Evolutionary conservation across 208 protist species (phyloP), one percentile per base, ranked within the genome.

Genomic region (Acanthamoeba triangularis): DNA sequence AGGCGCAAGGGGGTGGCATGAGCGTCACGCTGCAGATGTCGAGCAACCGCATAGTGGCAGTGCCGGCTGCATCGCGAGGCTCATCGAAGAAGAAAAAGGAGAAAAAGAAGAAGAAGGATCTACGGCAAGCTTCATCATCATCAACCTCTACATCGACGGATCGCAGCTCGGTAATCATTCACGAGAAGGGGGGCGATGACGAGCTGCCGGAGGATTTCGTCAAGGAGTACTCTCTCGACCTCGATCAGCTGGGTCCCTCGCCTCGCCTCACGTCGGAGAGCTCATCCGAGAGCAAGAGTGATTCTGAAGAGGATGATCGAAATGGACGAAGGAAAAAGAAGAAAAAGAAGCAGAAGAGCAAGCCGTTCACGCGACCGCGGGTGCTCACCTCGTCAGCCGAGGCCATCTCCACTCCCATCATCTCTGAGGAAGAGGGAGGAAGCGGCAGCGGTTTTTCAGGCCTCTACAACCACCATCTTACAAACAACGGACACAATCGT

Each of bases 361-460:
- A 78, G 69, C 37, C 69, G 28, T 47, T 44, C 37, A 52, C 41
- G 41, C 35, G 74, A 54, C 74, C 74, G 25, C 74, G 74, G 6
- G 74, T 84, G 41, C 74, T 84, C 74, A 84, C 74, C 74, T 84
- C 74, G 0, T 84, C 74, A 1, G 74, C 74, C 44, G 74, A 84
- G 20, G 37, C 74, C 74, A 84, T 84, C 74, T 84, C 74, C 25
- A 37, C 74, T 44, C 37, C 74, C 41, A 30, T 84, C 74, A 54
- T 49, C 37, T 84, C 74, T 52, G 74, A 84, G 25, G 74, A 52
- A 47, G 74, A 84, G 44, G 74, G 74, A 44, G n/a, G 30, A 14
- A 84, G 74, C 41, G 33, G 74, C 74, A 52, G 74, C 41, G 74
- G 28, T 23, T 54, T 84, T 16, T 84, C 37, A 16, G 10, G 20